phyloP scores from a whole-genome alignment of 331 rosid species.

The Phaseolus coccineus region DNA sequence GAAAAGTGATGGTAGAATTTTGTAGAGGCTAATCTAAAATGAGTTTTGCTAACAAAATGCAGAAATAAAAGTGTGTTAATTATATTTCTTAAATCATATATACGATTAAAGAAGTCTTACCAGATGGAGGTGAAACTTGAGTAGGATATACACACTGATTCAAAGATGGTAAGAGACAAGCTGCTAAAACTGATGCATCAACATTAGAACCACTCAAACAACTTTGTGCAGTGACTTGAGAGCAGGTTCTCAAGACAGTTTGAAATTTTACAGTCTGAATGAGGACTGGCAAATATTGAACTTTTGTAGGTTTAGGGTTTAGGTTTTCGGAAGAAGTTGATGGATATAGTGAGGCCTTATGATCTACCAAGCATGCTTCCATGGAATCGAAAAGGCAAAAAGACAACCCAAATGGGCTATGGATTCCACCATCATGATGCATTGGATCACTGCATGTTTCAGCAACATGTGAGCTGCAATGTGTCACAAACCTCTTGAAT shows the following conservation, averaged over 20 bases:
- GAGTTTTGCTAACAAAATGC: no score
- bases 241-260: background rate
- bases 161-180: background rate
- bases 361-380: background rate
- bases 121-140: background rate
- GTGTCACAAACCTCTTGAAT: background rate
- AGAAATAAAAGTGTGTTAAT: no score
- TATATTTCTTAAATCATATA: no score
- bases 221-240: background rate
- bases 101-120: background rate
- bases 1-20: no score
- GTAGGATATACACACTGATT: background rate
- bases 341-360: background rate
- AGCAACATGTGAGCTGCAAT: background rate
- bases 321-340: no score
- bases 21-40: no score
- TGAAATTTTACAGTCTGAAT: background rate
- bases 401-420: background rate
- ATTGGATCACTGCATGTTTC: background rate
- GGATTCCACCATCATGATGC: background rate
- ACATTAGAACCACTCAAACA: background rate
- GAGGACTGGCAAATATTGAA: no score
- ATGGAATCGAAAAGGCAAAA: background rate
- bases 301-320: no score
- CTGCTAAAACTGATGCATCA: background rate